Base-by-base conservation (phyloP, 768 basidiomycete genomes). In the Naganishia vishniacii region DNA sequence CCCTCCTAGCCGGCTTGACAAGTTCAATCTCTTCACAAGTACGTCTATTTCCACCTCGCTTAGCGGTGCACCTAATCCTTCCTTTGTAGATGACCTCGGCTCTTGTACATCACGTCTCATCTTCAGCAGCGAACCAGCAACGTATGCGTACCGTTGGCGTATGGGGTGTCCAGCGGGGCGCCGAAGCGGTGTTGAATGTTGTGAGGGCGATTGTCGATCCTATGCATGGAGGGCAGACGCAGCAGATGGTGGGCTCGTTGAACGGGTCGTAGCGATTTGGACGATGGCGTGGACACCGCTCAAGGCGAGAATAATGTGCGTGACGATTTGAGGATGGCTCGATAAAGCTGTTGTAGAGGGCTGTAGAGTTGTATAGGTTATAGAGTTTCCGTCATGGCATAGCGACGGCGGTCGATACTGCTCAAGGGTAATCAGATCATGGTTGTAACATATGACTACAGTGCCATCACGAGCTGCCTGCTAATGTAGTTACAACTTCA, bases 151-250 rank as follows among this genome's bases (percentile, higher is more conserved):
- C 86, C 3, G 91, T 99, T 68, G 87, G 90, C 65, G 79, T 91
- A 8, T 99, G 95, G 95, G 91, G 88, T 72, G 81, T 98, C 25
- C 92, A 95, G 77, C 86, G 88, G 83, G 93, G 93, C 0, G 90
- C 91, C 1, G 86, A 85, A 61, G 87, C 88, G n/a, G 83, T 93
- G 49, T 80, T 97, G 65, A 82, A 85, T 48, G 85, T 91, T 6
- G 79, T 97, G 46, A 81, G 88, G 61, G 86, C 82, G 46, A 82
- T 87, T 23, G 83, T 90, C 56, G 88, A 93, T 76, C 91, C 75
- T 8, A 67, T 72, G 8, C 75, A 77, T 68, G 71, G 62, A 15
- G 34, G 45, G 5, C 13, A 32, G 13, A 18, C 41, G 3, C 42
- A 44, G 59, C 41, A 60, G 20, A 60, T 60, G 59, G 28, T 60